Percentiles rank a stretch among this genome's conserved stretches.
phyloP scores from a whole-genome alignment of 202 grass and related monocot species.

The Schoenoplectus triqueter region DNA sequence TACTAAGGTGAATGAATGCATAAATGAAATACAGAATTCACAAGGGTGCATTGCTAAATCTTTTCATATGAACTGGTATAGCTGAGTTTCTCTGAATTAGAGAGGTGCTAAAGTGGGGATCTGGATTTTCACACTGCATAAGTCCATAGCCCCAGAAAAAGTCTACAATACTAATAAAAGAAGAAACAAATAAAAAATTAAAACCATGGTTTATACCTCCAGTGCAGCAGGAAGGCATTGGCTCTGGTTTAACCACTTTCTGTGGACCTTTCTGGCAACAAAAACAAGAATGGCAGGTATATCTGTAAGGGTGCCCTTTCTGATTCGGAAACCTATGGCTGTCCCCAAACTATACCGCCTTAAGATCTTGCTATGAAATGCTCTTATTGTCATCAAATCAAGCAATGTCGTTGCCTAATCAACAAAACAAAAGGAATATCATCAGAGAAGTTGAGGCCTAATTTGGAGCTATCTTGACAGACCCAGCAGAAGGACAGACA shows the following conservation, averaged over 20 bases:
- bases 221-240: slow-evolving; percentile 90
- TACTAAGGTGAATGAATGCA: slow-evolving; percentile 3
- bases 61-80: neutral
- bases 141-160: neutral
- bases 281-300: slow-evolving; percentile 93
- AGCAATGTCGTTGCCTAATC: slow-evolving; percentile 77
- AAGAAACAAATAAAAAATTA: neutral
- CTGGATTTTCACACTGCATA: neutral
- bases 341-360: slow-evolving; percentile 88
- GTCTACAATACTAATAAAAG: neutral
- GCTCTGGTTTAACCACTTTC: slow-evolving; percentile 69
- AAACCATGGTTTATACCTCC: slow-evolving; percentile 49
- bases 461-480: neutral
- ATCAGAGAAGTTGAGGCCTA: neutral
- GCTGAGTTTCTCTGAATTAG: slow-evolving; percentile 1
- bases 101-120: neutral
- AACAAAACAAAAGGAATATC: neutral
- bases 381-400: slow-evolving; percentile 97
- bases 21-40: neutral
- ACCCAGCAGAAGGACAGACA: neutral
- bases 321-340: slow-evolving; percentile 91
- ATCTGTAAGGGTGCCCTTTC: slow-evolving; percentile 73
- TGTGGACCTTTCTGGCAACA: slow-evolving; percentile 91
- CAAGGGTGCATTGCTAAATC: neutral
- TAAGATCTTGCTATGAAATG: slow-evolving; percentile 98